Base-by-base conservation (phyloP, 73 alveolate species). In the Stentor roeselii region DNA sequence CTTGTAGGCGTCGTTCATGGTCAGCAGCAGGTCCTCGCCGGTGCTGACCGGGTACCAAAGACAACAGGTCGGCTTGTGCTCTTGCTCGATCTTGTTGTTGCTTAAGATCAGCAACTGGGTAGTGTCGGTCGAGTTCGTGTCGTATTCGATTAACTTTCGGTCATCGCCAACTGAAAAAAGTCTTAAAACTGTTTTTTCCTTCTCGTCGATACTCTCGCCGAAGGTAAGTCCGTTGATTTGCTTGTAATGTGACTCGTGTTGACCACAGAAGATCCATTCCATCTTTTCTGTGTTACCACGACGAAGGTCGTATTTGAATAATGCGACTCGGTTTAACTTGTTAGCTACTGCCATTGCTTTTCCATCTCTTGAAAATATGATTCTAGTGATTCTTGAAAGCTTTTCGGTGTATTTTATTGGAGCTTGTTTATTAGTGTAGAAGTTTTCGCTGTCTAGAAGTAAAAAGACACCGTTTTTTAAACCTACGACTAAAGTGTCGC, bases 21-120 rank as follows among this genome's bases (percentile, higher is more conserved):
- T 95, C 39, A 97, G 88, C 74, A 97, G 87, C 59, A 96, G 93
- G 87, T 95, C 98, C 89, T 95, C 99, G 78, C 95, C 96, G 37
- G 93, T 92, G 42, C 90, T 90, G 60, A 93, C 94, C 15, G 99
- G 99, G 78, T 96, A 95, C 99, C 99, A 95, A 35, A 94, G 92
- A 60, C 98, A 94, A 37, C 97, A 90, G 60, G 98, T 88, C 31
- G 98, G 98, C 31, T 60, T 58, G 4, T 93, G 80, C 83, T 94
- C 98, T 86, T 94, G 87, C 85, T 94, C 98, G 27, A 94, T 92
- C 40, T 58, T 82, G 85, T 83, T 82, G 59, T 58, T 39, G 35
- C 80, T 60, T 32, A 60, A 82, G 30, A 88, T 90, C n/a, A 78
- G 39, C 31, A 92, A 86, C 38, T 86, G 86, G 42, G 78, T 85